Evolutionary conservation across 2,329 filamentous ascomycete genomes (phyloP).

Genomic region (Leptographium radiaticola): DNA sequence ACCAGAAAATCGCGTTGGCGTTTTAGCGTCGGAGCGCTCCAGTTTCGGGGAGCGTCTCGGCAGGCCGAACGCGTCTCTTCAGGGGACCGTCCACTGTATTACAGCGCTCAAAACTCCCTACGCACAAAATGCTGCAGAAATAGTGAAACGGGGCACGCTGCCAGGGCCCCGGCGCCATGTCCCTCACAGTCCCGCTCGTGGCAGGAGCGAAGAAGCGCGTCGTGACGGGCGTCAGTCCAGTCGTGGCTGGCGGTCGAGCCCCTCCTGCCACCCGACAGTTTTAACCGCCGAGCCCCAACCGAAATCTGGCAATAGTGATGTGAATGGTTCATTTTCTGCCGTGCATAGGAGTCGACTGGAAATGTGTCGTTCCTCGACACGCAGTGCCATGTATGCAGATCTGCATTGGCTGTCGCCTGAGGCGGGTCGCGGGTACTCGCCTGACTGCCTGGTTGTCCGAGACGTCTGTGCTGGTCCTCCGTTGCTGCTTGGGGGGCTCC

Average conservation of each 20-base stretch:
- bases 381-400: neutral
- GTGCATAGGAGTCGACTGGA: neutral
- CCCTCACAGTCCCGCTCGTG: neutral
- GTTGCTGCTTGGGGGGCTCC: neutral
- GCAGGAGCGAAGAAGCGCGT: slow-evolving; percentile 10
- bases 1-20: slow-evolving; percentile 11
- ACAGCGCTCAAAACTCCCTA: neutral
- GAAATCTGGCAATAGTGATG: slow-evolving; percentile 4
- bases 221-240: slow-evolving; percentile 4
- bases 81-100: neutral
- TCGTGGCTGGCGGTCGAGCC: neutral
- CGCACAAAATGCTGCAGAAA: neutral
- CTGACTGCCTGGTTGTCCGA: neutral
- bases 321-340: slow-evolving; percentile 4
- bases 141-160: neutral
- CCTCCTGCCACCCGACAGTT: slow-evolving; percentile 1
- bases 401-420: neutral
- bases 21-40: slow-evolving; percentile 8
- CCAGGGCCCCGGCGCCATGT: neutral
- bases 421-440: neutral
- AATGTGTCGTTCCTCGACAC: neutral
- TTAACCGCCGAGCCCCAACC: slow-evolving; percentile 8
- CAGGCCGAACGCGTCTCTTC: slow-evolving; percentile 6
- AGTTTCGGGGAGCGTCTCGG: neutral
- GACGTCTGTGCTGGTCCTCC: neutral